A percentile compares a stretch with the other conserved stretches of the same genome.
These are phyloP conservation scores for Calonectria multiphialidica DNA, from an alignment of 2,329 filamentous ascomycete genomes.

Conservation along the genomic window DNA sequence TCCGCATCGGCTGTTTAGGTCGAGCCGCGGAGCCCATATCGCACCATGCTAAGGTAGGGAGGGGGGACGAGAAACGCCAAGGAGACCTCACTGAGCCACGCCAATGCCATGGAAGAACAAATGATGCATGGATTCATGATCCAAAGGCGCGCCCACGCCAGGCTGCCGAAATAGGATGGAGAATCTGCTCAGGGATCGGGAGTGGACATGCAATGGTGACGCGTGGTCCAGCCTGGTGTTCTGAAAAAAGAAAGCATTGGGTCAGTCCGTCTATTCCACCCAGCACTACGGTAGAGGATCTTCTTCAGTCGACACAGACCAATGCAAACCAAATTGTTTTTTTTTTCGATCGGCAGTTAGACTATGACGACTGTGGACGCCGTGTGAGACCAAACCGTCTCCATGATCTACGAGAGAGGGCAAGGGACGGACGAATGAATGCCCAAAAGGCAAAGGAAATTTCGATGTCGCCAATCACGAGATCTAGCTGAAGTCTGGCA, in stretches of 20 bases:
- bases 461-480: neutral
- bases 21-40: conserved; percentile 10
- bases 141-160: neutral
- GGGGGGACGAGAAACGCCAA: neutral
- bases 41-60: conserved; percentile 4
- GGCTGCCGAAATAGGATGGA: conserved; percentile 16
- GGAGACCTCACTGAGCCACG: neutral
- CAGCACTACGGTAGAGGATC: neutral
- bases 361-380: neutral
- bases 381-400: neutral
- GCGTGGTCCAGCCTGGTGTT: conserved; percentile 8
- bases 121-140: conserved; percentile 2
- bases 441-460: neutral
- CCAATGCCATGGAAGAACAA: neutral
- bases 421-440: neutral
- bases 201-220: neutral
- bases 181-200: neutral
- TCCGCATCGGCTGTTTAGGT: neutral
- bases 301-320: neutral
- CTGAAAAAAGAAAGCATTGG: neutral
- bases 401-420: neutral
- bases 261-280: neutral
- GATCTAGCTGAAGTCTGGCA: neutral
- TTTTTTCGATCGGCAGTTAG: neutral
- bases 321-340: neutral